Percentiles rank a stretch among this genome's conserved stretches.
Conservation (phyloP, 2,329 filamentous ascomycete genomes). For the Trichoderma breve region DNA sequence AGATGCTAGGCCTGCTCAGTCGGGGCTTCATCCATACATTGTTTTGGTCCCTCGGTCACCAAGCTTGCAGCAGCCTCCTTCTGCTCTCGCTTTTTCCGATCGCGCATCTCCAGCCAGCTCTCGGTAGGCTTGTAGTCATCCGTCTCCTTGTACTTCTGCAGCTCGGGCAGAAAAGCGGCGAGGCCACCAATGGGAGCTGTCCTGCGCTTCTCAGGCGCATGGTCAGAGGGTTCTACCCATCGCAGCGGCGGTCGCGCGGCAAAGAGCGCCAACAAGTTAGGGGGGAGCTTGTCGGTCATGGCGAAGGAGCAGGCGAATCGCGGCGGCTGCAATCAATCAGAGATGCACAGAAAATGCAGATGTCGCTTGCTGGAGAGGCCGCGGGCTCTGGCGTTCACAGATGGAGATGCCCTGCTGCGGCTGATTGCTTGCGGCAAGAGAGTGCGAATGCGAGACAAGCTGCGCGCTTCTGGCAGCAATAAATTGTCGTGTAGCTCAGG, state of each 20-base stretch:
- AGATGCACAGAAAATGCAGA: not conserved
- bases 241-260: slow-evolving; percentile 88
- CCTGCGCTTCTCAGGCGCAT: slow-evolving; percentile 76
- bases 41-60: slow-evolving; percentile 60
- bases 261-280: slow-evolving; percentile 89
- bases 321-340: not conserved
- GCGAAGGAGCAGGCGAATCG: not conserved
- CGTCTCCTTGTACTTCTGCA: slow-evolving; percentile 75
- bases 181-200: slow-evolving; percentile 72
- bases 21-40: slow-evolving; percentile 47
- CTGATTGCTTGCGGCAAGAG: slow-evolving; percentile 9
- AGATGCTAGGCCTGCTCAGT: not conserved
- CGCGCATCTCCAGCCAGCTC: slow-evolving; percentile 86
- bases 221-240: slow-evolving; percentile 80
- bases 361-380: not conserved
- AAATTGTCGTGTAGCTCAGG: slow-evolving; percentile 24
- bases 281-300: slow-evolving; percentile 97
- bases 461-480: slow-evolving; percentile 22
- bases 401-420: slow-evolving; percentile 6
- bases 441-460: not conserved
- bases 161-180: slow-evolving; percentile 68
- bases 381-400: slow-evolving; percentile 5
- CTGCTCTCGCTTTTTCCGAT: slow-evolving; percentile 81
- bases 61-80: slow-evolving; percentile 63
- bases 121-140: slow-evolving; percentile 79